Evolutionary conservation across 140 eudicot genomes (phyloP).

Genomic region (Oenanthe javanica): DNA sequence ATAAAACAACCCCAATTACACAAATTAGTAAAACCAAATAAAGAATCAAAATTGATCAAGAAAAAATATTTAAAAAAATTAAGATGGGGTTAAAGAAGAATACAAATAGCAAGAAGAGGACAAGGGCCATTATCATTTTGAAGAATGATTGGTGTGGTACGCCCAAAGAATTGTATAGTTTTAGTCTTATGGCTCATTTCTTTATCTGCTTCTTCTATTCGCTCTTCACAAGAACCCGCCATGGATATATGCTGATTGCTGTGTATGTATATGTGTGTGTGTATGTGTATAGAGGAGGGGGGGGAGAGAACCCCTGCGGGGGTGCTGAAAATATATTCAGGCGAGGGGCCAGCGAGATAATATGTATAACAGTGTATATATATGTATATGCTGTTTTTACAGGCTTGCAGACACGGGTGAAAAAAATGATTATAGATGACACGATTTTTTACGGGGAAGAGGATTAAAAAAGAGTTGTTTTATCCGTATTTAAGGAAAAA

Average conservation of each 20-base stretch:
- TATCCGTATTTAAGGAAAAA: too few relatives aligned
- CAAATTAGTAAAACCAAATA: neutral
- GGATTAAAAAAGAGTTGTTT: too few relatives aligned
- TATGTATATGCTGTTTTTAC: too few relatives aligned
- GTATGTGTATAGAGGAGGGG: neutral
- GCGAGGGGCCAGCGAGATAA: neutral
- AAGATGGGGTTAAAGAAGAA: slow-evolving; percentile 8
- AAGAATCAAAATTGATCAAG: neutral
- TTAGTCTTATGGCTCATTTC: slow-evolving; percentile 67
- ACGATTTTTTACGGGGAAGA: too few relatives aligned
- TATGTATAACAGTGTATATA: too few relatives aligned
- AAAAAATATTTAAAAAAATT: slow-evolving; percentile 16
- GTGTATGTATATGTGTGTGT: neutral
- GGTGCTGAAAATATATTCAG: neutral
- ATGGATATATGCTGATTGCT: neutral
- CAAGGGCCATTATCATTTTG: slow-evolving; percentile 98
- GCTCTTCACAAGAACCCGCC: slow-evolving; percentile 5
- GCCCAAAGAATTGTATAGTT: slow-evolving; percentile 57
- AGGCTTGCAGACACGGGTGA: too few relatives aligned
- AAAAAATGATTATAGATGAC: too few relatives aligned
- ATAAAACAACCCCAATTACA: neutral
- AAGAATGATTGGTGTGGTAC: slow-evolving; percentile 63
- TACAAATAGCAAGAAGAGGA: slow-evolving; percentile 94
- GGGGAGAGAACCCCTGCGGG: neutral
- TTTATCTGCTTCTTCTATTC: slow-evolving; percentile 12